Percentiles rank a stretch among this genome's conserved stretches.
Conservation (phyloP, 768 basidiomycete genomes). For the Termitomyces sp. region DNA sequence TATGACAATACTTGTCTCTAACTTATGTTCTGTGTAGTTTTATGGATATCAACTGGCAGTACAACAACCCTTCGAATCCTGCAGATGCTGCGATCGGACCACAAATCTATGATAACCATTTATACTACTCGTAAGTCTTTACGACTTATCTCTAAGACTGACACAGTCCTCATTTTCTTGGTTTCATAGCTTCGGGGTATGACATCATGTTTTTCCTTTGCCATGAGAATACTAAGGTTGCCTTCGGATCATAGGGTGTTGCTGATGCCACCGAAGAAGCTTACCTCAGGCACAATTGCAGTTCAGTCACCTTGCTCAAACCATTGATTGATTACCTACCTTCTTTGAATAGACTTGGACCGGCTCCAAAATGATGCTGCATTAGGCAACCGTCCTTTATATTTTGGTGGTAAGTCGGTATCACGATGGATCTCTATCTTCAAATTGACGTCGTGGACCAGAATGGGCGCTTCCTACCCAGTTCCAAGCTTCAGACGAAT, state of each 20-base stretch:
- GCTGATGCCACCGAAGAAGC: constrained; percentile 59
- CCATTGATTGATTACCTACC: neutral
- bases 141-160: neutral
- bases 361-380: constrained; percentile 35
- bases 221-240: neutral
- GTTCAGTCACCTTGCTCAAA: constrained; percentile 31
- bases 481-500: constrained; percentile 55
- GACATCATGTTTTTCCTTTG: constrained; percentile 3
- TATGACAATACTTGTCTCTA: constrained; percentile 5
- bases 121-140: constrained; percentile 62
- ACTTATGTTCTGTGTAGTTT: constrained; percentile 40
- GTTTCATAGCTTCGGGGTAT: constrained; percentile 50
- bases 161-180: neutral
- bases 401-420: constrained; percentile 29
- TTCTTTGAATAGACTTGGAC: constrained; percentile 42
- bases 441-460: constrained; percentile 5
- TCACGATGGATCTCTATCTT: neutral
- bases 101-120: constrained; percentile 72
- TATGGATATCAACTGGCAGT: constrained; percentile 80
- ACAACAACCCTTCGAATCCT: constrained; percentile 64
- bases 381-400: constrained; percentile 32
- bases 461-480: constrained; percentile 56
- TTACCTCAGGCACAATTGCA: constrained; percentile 66
- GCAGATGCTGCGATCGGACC: constrained; percentile 63
- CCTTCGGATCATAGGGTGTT: constrained; percentile 47